phyloP scores from a whole-genome alignment of 352 stramenopile species.

The Globisporangium viniferum region DNA sequence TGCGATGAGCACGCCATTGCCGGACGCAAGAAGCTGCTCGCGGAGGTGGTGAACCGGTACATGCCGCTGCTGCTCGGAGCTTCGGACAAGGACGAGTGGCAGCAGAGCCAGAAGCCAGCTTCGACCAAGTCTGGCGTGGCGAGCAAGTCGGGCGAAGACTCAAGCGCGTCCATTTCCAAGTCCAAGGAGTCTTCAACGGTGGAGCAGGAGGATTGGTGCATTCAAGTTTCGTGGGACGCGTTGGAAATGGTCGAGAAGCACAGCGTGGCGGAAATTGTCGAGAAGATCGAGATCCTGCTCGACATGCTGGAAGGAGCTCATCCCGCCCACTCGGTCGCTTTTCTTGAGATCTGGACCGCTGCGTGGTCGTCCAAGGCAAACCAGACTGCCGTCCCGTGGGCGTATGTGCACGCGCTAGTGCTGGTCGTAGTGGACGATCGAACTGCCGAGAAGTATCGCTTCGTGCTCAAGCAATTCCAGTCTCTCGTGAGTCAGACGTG shows the following conservation, averaged over 20 bases:
- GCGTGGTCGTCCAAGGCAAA: constrained; percentile 29
- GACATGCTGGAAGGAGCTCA: constrained; percentile 11
- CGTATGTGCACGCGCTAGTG: constrained; percentile 38
- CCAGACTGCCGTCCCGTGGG: constrained; percentile 30
- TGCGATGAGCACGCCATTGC: constrained; percentile 26
- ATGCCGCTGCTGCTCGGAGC: constrained; percentile 54
- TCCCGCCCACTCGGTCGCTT: constrained; percentile 17
- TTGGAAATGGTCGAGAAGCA: constrained; percentile 22
- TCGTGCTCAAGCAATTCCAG: constrained; percentile 23
- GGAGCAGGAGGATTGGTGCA: constrained; percentile 1
- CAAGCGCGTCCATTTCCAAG: neutral
- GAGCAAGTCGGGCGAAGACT: neutral
- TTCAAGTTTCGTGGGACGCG: constrained; percentile 10
- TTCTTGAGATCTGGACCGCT: constrained; percentile 49
- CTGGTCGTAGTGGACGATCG: constrained; percentile 7
- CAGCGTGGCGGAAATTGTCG: constrained; percentile 18
- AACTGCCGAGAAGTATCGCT: constrained; percentile 1
- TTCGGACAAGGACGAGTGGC: constrained; percentile 22
- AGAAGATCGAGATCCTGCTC: constrained; percentile 19
- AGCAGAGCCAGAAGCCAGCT: constrained; percentile 13
- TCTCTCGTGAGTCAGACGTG: constrained; percentile 8
- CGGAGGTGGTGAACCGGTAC: constrained; percentile 34
- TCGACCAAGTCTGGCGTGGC: constrained; percentile 15
- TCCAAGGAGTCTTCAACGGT: neutral
- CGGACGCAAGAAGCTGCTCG: constrained; percentile 27